Conservation (phyloP, 345 rosid species). For the Laguncularia racemosa region DNA sequence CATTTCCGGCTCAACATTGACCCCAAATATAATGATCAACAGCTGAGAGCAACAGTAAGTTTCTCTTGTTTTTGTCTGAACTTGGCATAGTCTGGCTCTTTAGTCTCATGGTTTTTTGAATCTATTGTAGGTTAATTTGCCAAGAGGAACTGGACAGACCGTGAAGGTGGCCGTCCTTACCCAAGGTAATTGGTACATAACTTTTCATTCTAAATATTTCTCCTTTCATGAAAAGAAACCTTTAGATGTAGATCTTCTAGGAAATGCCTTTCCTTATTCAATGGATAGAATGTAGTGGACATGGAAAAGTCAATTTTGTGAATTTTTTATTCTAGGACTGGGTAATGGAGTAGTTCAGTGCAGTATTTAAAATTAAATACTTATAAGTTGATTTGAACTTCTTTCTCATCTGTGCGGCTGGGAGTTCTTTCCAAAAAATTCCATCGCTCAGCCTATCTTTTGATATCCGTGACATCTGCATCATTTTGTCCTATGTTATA, state of each 20-base stretch:
- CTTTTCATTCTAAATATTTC: too few relatives aligned
- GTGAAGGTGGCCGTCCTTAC: slow-evolving; percentile 94
- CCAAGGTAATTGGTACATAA: slow-evolving; percentile 47
- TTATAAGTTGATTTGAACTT: too few relatives aligned
- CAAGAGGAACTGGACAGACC: slow-evolving; percentile 95
- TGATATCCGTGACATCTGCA: too few relatives aligned
- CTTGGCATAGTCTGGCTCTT: background rate
- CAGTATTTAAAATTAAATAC: too few relatives aligned
- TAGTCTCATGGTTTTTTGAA: slow-evolving; percentile 2
- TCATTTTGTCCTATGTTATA: background rate
- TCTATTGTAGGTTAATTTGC: slow-evolving; percentile 68
- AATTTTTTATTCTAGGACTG: too few relatives aligned
- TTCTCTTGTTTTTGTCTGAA: background rate
- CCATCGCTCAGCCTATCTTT: background rate
- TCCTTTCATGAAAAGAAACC: too few relatives aligned
- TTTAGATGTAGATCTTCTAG: too few relatives aligned
- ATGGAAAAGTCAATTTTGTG: too few relatives aligned
- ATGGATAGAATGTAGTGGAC: too few relatives aligned
- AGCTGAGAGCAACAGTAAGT: slow-evolving; percentile 87
- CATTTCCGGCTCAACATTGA: slow-evolving; percentile 97
- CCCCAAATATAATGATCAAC: slow-evolving; percentile 96
- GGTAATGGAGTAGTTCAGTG: too few relatives aligned
- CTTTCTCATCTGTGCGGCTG: too few relatives aligned
- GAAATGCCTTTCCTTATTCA: too few relatives aligned
- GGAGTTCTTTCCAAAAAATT: background rate